These are phyloP conservation scores for Calocybe gambosa DNA, from an alignment of 1,284 basidiomycete species.

Conservation along the genomic window DNA sequence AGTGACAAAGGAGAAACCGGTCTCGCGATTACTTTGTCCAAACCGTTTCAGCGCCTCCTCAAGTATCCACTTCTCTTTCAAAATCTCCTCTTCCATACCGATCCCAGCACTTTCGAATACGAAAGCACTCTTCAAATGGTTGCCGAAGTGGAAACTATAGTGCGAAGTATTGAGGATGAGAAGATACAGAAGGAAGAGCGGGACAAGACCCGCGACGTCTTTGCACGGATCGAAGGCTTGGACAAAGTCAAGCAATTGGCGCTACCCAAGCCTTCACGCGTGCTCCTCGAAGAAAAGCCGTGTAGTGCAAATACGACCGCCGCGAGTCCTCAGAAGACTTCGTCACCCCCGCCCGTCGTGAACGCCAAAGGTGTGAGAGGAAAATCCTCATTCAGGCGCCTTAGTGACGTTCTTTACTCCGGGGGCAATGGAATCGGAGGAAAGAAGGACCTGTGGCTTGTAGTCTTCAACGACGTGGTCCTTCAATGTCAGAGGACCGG, in stretches of 20 bases:
- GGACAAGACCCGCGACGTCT: slow-evolving; percentile 89
- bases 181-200: slow-evolving; percentile 95
- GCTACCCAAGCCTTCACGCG: slow-evolving; percentile 80
- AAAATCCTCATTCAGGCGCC: slow-evolving; percentile 77
- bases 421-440: slow-evolving; percentile 52
- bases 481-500: slow-evolving; percentile 88
- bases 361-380: slow-evolving; percentile 58
- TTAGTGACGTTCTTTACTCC: slow-evolving; percentile 71
- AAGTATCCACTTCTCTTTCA: slow-evolving; percentile 98
- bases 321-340: slow-evolving; percentile 31
- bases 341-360: slow-evolving; percentile 48
- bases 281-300: slow-evolving; percentile 81
- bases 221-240: slow-evolving; percentile 93
- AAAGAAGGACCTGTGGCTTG: slow-evolving; percentile 89
- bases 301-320: slow-evolving; percentile 30
- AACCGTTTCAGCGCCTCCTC: slow-evolving; percentile 93
- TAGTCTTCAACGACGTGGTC: slow-evolving; percentile 93
- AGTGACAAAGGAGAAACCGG: slow-evolving; percentile 87
- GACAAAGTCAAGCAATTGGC: slow-evolving; percentile 86
- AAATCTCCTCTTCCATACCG: slow-evolving; percentile 94
- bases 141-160: slow-evolving; percentile 92
- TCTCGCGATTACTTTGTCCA: slow-evolving; percentile 89
- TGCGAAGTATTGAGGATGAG: slow-evolving; percentile 95
- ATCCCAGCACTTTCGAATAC: slow-evolving; percentile 95
- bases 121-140: slow-evolving; percentile 96